Evolutionary conservation across 192 early-diverging fungal genomes (phyloP).

Genomic region (Allomyces macrogynus): DNA sequence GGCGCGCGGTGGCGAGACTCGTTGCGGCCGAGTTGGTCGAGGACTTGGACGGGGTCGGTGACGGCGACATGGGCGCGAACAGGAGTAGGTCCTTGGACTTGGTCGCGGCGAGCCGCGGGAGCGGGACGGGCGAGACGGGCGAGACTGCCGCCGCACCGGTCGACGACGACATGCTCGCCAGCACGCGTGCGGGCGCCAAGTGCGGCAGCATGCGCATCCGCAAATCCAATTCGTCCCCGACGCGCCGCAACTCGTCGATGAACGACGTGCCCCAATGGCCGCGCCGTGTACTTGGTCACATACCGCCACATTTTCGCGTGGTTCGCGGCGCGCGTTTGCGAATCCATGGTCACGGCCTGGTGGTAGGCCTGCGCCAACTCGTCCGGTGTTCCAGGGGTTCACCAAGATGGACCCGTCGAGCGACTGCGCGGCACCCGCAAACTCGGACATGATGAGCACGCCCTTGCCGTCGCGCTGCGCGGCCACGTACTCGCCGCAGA

Average conservation of each 20-base stretch:
- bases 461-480: conserved; percentile 82
- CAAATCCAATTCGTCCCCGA: conserved; percentile 18
- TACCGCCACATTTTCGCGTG: conserved; percentile 84
- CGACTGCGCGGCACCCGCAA: conserved; percentile 96
- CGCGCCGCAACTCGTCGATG: conserved; percentile 61
- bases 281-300: conserved; percentile 91
- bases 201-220: neutral
- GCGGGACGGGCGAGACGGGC: too few relatives aligned
- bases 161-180: neutral
- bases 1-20: too few relatives aligned
- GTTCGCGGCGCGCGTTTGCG: conserved; percentile 52
- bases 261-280: conserved; percentile 92
- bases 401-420: conserved; percentile 91
- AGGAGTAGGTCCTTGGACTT: conserved; percentile 57
- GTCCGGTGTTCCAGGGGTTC: conserved; percentile 98
- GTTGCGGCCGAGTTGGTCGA: too few relatives aligned
- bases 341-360: conserved; percentile 83
- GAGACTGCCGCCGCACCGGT: too few relatives aligned
- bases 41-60: conserved; percentile 14
- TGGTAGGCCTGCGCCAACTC: conserved; percentile 74
- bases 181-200: neutral
- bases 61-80: conserved; percentile 59
- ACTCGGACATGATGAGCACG: conserved; percentile 89
- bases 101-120: too few relatives aligned
- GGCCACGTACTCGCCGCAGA: conserved; percentile 95